These are phyloP conservation scores for Trichomonas tenax DNA, from an alignment of 208 protist species.

Conservation along the genomic window DNA sequence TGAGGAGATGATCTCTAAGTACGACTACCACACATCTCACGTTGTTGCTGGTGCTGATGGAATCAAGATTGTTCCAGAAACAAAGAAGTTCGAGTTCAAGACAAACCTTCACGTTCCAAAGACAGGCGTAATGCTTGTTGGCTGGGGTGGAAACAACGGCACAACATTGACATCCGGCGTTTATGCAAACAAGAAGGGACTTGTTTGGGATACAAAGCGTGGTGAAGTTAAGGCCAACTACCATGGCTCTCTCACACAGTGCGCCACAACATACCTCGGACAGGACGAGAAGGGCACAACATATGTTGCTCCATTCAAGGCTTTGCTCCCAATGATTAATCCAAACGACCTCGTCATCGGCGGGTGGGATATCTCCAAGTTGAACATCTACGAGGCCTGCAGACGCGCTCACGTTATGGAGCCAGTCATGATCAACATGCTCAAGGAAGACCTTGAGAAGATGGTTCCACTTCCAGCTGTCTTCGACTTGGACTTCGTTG, in stretches of 20 bases:
- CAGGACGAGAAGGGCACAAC: conserved; percentile 55
- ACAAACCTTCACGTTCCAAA: neutral
- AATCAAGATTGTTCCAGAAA: neutral
- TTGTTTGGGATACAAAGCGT: conserved; percentile 73
- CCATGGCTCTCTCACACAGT: conserved; percentile 85
- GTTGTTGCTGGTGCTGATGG: neutral
- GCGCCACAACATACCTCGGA: conserved; percentile 76
- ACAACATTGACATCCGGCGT: conserved; percentile 83
- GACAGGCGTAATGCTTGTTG: conserved; percentile 70
- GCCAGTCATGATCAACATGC: conserved; percentile 58
- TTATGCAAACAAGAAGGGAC: conserved; percentile 67
- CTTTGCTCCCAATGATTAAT: conserved; percentile 79
- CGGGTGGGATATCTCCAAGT: conserved; percentile 88
- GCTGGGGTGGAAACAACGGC: conserved; percentile 94
- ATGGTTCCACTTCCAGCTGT: conserved; percentile 75
- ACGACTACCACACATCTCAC: neutral
- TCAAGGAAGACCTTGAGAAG: conserved; percentile 58
- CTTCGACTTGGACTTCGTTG: conserved; percentile 90
- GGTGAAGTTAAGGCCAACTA: conserved; percentile 78
- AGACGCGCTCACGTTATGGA: conserved; percentile 72
- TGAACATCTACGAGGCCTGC: conserved; percentile 78
- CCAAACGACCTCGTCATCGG: conserved; percentile 84
- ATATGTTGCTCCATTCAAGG: conserved; percentile 56
- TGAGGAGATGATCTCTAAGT: neutral
- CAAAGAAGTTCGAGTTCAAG: neutral